Evolutionary conservation across 2,329 filamentous ascomycete genomes (phyloP), one percentile per base, ranked within the genome.

Genomic region (Alternaria consortialis): DNA sequence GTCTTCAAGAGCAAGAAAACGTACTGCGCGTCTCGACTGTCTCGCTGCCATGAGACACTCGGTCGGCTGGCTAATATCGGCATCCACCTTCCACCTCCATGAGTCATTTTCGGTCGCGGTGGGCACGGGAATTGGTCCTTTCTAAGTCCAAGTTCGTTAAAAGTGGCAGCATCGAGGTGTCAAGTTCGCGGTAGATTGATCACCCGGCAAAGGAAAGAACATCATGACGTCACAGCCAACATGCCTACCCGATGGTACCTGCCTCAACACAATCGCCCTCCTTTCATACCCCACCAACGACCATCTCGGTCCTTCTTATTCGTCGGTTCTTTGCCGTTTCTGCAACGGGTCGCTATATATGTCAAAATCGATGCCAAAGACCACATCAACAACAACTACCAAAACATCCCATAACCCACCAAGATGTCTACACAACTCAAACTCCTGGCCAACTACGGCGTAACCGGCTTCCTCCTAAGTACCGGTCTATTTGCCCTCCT

Each of bases 401-500:
- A 50, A 7, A n/a, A 2, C 20, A 20, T 20, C 20, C 20, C 2
- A 20, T 20, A 2, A 20, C 9, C 9, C 13, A 13, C 3, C 50
- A 1, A 13, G 3, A 53, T 53, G 50, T 53, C 50, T n/a, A 53
- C 25, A 7, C 50, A 40, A 31, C 53, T 66, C 48, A 65, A 67
- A 31, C 59, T 61, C 6, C 57, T 67, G 13, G 56, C 54, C 56
- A 60, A 65, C 59, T 63, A 63, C 36, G 56, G 54, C 12, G 52
- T 67, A 2, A 58, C 56, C 25, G 51, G 31, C 43, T 67, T 67
- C 34, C 57, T 67, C 17, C 52, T 67, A 12, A 54, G 46, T 23
- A 67, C 64, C 11, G 64, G 64, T 4, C 29, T 58, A 0, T 56
- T 67, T 25, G 59, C 44, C 5, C 59, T 67, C 2, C 47, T 67